phyloP scores from a whole-genome alignment of 139 green algal genomes.

The Asterochloris sp. region DNA sequence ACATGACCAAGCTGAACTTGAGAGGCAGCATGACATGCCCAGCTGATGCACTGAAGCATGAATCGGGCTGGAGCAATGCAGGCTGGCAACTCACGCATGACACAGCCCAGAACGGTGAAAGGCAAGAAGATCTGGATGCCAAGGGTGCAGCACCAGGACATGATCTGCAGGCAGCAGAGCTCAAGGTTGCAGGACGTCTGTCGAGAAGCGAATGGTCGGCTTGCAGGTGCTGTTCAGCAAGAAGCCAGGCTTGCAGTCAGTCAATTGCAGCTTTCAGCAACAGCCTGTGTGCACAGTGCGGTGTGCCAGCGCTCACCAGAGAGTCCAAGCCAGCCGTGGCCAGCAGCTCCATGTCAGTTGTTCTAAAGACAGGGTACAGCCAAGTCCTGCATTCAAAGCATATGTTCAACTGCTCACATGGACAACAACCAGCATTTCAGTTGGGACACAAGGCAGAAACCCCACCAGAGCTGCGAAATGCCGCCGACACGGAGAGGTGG shows the following conservation, averaged over 20 bases:
- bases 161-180: conserved; percentile 15
- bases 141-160: conserved; percentile 18
- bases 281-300: too few relatives aligned
- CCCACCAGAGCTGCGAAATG: conserved; percentile 20
- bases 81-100: conserved; percentile 8
- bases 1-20: background rate
- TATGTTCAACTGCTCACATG: background rate
- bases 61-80: background rate
- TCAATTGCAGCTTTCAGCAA: background rate
- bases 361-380: conserved; percentile 44
- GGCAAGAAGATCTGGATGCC: conserved; percentile 42
- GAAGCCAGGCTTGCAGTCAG: background rate
- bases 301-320: conserved; percentile 19
- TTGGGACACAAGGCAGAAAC: background rate
- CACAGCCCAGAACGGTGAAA: conserved; percentile 29
- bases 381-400: conserved; percentile 23
- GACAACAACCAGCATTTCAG: background rate
- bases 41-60: background rate
- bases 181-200: background rate
- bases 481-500: conserved; percentile 12
- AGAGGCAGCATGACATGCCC: background rate
- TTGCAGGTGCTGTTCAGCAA: too few relatives aligned
- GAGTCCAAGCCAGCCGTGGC: conserved; percentile 46
- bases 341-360: conserved; percentile 44
- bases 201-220: background rate